A percentile compares a stretch with the other conserved stretches of the same genome.
phyloP scores from a whole-genome alignment of 345 rosid genomes.

The Leavenworthia alabamica region DNA sequence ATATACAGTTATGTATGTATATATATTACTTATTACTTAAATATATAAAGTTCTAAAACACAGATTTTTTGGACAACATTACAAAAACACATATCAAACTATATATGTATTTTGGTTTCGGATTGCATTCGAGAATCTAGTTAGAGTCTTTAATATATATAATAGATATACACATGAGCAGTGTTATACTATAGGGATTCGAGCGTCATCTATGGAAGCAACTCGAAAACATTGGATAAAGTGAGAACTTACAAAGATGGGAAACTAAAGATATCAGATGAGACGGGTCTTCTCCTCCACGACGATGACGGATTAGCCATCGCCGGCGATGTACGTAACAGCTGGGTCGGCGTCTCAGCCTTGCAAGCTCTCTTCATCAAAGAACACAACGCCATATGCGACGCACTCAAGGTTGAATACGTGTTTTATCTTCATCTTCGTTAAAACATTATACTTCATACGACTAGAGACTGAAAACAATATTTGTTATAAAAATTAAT shows the following conservation, averaged over 20 bases:
- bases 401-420: conserved; percentile 38
- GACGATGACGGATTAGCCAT: conserved; percentile 36
- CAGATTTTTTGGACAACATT: too few relatives aligned
- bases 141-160: too few relatives aligned
- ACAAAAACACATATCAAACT: too few relatives aligned
- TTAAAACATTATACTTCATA: too few relatives aligned
- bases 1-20: too few relatives aligned
- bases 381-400: conserved; percentile 55
- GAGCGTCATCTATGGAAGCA: conserved; percentile 52
- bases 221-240: conserved; percentile 22
- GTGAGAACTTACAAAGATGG: conserved; percentile 50
- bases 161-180: neutral
- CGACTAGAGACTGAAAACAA: neutral
- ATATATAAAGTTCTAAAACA: too few relatives aligned
- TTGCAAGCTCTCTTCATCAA: conserved; percentile 46
- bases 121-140: too few relatives aligned
- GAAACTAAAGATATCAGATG: conserved; percentile 42
- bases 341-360: conserved; percentile 50
- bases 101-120: too few relatives aligned
- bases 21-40: too few relatives aligned
- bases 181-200: conserved; percentile 42
- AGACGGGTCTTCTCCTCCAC: conserved; percentile 41
- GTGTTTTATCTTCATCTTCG: neutral
- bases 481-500: too few relatives aligned
- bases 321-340: conserved; percentile 47